These are phyloP conservation scores for Nakazawaea populi DNA, from an alignment of 805 yeast species.

Conservation along the genomic window DNA sequence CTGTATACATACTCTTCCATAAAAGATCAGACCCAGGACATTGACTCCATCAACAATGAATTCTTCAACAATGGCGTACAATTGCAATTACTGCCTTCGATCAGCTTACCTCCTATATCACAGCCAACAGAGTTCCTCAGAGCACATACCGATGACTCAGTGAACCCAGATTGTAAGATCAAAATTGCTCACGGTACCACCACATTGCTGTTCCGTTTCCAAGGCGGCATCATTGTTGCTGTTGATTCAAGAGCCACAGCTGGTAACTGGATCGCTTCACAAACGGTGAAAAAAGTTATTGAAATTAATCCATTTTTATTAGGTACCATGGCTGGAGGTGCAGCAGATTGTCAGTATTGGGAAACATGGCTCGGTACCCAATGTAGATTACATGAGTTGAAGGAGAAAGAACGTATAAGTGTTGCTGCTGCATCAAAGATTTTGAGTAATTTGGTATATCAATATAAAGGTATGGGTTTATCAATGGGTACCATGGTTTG, in stretches of 20 bases:
- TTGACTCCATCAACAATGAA: constrained; percentile 7
- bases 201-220: constrained; percentile 90
- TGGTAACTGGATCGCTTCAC: constrained; percentile 97
- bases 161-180: constrained; percentile 90
- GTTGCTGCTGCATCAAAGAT: constrained; percentile 97
- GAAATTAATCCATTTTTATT: constrained; percentile 91
- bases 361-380: constrained; percentile 98
- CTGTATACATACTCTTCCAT: constrained; percentile 20
- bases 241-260: constrained; percentile 98
- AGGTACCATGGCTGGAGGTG: constrained; percentile 99
- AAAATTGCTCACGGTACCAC: constrained; percentile 99
- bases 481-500: constrained; percentile 99
- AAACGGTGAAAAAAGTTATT: constrained; percentile 94
- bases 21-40: neutral
- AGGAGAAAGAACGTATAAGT: constrained; percentile 90
- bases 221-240: constrained; percentile 93
- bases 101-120: constrained; percentile 76
- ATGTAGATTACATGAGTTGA: constrained; percentile 89
- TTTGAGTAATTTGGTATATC: constrained; percentile 81
- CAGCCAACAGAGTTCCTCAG: constrained; percentile 88
- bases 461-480: constrained; percentile 96
- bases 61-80: constrained; percentile 14
- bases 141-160: constrained; percentile 96
- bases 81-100: constrained; percentile 46
- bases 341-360: constrained; percentile 99